Conservation (phyloP, 2,329 filamentous ascomycete genomes). For the Stemphylium beticola region DNA sequence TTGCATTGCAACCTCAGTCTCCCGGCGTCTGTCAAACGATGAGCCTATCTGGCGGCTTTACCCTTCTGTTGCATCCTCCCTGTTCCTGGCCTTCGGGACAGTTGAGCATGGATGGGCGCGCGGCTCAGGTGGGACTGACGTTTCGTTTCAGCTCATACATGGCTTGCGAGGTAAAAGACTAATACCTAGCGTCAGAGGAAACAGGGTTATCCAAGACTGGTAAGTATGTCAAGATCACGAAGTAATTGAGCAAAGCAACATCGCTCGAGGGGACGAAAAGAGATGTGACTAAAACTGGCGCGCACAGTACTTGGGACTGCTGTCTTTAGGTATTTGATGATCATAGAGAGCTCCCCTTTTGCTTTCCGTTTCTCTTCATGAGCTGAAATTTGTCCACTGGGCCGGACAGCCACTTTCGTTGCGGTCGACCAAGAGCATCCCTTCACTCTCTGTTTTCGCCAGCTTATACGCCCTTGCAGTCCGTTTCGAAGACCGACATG, state of each 20-base stretch:
- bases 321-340: background rate
- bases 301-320: slow-evolving; percentile 9
- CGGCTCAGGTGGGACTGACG: slow-evolving; percentile 35
- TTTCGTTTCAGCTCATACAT: slow-evolving; percentile 46
- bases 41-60: slow-evolving; percentile 44
- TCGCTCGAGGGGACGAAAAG: background rate
- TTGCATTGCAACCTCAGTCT: slow-evolving; percentile 21
- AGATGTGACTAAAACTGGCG: slow-evolving; percentile 11
- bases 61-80: slow-evolving; percentile 34
- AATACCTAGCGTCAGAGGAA: background rate
- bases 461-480: background rate
- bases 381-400: background rate
- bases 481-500: too few species aligned
- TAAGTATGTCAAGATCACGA: slow-evolving; percentile 30
- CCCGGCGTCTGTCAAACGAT: slow-evolving; percentile 15
- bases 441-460: background rate
- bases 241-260: background rate
- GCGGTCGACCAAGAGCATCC: background rate
- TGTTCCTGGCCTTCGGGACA: slow-evolving; percentile 18
- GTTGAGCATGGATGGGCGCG: slow-evolving; percentile 33
- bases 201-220: slow-evolving; percentile 22
- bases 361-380: background rate
- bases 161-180: too few species aligned
- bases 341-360: background rate
- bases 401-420: background rate